A percentile compares a stretch with the other conserved stretches of the same genome.
Conservation (phyloP, 192 early-diverging fungal species). For the Backusella australiensis region DNA sequence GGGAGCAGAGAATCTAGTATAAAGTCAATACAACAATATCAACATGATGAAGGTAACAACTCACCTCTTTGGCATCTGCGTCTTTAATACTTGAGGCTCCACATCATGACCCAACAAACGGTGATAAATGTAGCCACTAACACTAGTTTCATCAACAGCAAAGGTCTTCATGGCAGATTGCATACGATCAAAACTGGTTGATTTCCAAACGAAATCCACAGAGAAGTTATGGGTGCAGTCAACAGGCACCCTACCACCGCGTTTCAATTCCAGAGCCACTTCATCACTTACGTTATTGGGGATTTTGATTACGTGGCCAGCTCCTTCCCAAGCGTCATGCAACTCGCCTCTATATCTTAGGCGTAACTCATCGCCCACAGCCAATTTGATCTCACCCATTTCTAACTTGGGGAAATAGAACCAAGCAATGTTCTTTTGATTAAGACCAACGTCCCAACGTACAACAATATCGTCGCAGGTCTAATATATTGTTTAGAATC, state of each 20-base stretch:
- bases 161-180: constrained; percentile 95
- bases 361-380: constrained; percentile 91
- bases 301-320: constrained; percentile 92
- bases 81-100: constrained; percentile 79
- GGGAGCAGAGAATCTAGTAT: constrained; percentile 74
- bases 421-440: constrained; percentile 88
- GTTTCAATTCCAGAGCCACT: constrained; percentile 86
- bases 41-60: neutral
- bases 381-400: constrained; percentile 83
- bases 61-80: constrained; percentile 75
- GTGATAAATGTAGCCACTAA: constrained; percentile 96
- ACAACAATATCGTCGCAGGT: constrained; percentile 94
- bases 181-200: constrained; percentile 96
- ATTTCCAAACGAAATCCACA: constrained; percentile 99
- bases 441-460: constrained; percentile 97
- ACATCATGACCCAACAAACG: constrained; percentile 93
- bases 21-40: neutral
- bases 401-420: constrained; percentile 94
- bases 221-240: constrained; percentile 88
- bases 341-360: constrained; percentile 87
- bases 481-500: constrained; percentile 32
- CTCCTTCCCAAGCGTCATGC: constrained; percentile 81
- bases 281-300: constrained; percentile 95
- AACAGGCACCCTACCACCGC: constrained; percentile 66
- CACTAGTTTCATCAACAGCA: constrained; percentile 91